A percentile compares a stretch with the other conserved stretches of the same genome.
Conservation (phyloP, 345 rosid genomes). For the Acer yangbiense region DNA sequence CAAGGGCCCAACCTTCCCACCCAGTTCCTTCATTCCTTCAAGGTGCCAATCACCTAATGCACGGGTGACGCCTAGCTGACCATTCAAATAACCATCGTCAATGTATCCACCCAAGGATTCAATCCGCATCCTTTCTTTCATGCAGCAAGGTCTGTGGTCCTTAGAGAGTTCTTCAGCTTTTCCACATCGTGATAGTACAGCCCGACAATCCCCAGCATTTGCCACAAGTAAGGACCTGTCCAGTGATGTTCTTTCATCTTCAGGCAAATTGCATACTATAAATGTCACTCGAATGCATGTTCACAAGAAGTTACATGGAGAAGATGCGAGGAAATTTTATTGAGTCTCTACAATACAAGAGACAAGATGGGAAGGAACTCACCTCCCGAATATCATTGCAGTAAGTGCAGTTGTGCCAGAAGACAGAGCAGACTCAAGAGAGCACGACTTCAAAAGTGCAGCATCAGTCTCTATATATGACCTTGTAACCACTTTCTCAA, state of each 20-base stretch:
- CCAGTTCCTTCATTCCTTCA: constrained; percentile 60
- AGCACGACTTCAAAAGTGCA: constrained; percentile 62
- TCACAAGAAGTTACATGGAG: background rate
- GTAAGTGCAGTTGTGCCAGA: constrained; percentile 93
- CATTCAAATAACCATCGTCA: constrained; percentile 73
- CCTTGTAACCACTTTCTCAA: constrained; percentile 64
- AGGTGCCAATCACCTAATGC: constrained; percentile 87
- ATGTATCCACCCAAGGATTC: constrained; percentile 71
- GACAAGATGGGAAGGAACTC: constrained; percentile 11
- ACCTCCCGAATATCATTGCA: constrained; percentile 83
- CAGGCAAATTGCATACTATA: constrained; percentile 1
- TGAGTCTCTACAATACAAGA: background rate
- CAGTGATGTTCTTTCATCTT: constrained; percentile 15
- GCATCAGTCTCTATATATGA: constrained; percentile 78
- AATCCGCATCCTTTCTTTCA: constrained; percentile 54
- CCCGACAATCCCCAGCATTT: constrained; percentile 92
- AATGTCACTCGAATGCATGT: background rate
- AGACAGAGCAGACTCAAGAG: constrained; percentile 45
- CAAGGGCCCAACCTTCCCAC: constrained; percentile 52
- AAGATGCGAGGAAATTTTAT: background rate
- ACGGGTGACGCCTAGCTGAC: constrained; percentile 68
- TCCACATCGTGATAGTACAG: constrained; percentile 73
- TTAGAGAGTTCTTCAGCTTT: constrained; percentile 66
- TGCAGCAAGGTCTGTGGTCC: constrained; percentile 74
- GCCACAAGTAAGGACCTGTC: constrained; percentile 78